phyloP scores from a whole-genome alignment of 768 basidiomycete genomes.

The Heimioporus sp. region DNA sequence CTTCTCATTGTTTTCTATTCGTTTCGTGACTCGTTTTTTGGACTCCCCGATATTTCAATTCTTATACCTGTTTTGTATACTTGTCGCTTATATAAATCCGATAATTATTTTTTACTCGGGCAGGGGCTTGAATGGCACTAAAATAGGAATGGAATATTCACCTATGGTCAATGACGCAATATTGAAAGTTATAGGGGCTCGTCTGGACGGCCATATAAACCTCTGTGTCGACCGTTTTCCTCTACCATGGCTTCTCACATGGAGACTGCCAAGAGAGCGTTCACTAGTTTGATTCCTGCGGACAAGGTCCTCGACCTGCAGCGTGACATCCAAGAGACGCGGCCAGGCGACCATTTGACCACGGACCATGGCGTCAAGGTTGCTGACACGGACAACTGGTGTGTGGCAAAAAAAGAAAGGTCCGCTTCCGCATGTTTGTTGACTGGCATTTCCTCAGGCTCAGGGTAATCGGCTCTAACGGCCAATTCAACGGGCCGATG shows the following conservation, averaged over 20 bases:
- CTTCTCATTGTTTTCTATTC: not conserved
- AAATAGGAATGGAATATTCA: not conserved
- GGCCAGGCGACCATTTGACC: conserved; percentile 36
- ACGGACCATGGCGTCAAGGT: conserved; percentile 63
- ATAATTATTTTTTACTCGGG: conserved; percentile 1
- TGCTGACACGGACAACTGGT: conserved; percentile 68
- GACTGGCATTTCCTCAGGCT: conserved; percentile 42
- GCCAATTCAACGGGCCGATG: conserved; percentile 57
- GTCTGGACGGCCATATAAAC: not conserved
- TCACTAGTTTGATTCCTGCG: conserved; percentile 8
- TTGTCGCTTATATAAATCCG: conserved; percentile 13
- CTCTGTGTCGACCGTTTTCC: not conserved
- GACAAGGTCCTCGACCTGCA: conserved; percentile 24
- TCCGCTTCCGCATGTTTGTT: conserved; percentile 1
- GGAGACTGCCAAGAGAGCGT: conserved; percentile 14
- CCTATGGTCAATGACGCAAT: conserved; percentile 26
- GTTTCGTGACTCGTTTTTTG: conserved; percentile 4
- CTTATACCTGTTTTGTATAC: not conserved
- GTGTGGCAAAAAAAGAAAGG: not conserved
- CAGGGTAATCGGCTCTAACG: conserved; percentile 42
- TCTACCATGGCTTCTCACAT: conserved; percentile 12
- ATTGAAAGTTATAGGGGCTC: conserved; percentile 8
- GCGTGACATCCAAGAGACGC: conserved; percentile 23
- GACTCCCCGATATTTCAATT: conserved; percentile 15
- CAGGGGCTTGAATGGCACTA: too few relatives aligned